Evolutionary conservation across 768 basidiomycete species (phyloP).

Genomic region (Trametes punicea): DNA sequence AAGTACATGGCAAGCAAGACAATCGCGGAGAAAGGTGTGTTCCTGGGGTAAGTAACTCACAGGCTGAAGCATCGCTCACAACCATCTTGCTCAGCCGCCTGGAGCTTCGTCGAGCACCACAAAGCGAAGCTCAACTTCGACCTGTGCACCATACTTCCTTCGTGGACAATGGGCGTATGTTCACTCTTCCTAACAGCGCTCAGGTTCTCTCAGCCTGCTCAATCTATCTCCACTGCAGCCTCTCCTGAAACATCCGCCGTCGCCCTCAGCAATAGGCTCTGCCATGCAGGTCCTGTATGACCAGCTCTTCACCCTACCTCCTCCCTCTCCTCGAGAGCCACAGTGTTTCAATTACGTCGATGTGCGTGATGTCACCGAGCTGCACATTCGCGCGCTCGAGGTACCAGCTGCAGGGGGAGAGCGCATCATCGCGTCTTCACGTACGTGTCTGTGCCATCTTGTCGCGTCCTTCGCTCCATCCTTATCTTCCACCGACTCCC

Average conservation of each 20-base stretch:
- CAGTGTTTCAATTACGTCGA: constrained; percentile 28
- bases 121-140: constrained; percentile 29
- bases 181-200: too few relatives aligned
- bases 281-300: neutral
- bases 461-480: neutral
- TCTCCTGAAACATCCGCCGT: neutral
- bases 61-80: neutral
- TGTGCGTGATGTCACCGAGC: constrained; percentile 33
- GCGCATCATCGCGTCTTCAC: constrained; percentile 35
- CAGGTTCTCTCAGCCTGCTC: neutral
- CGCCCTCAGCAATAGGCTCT: neutral
- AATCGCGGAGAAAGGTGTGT: constrained; percentile 45
- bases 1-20: constrained; percentile 59
- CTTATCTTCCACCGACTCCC: neutral
- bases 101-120: constrained; percentile 40
- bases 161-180: constrained; percentile 30
- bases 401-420: constrained; percentile 35
- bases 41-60: neutral
- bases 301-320: neutral
- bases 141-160: constrained; percentile 43
- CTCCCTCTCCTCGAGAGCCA: neutral
- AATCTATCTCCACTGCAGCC: neutral
- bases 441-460: constrained; percentile 13
- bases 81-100: constrained; percentile 36
- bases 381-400: constrained; percentile 30